A percentile compares a stretch with the other conserved stretches of the same genome.
Evolutionary conservation across 192 early-diverging fungal species (phyloP).

Genomic region (Lobosporangium transversale): DNA sequence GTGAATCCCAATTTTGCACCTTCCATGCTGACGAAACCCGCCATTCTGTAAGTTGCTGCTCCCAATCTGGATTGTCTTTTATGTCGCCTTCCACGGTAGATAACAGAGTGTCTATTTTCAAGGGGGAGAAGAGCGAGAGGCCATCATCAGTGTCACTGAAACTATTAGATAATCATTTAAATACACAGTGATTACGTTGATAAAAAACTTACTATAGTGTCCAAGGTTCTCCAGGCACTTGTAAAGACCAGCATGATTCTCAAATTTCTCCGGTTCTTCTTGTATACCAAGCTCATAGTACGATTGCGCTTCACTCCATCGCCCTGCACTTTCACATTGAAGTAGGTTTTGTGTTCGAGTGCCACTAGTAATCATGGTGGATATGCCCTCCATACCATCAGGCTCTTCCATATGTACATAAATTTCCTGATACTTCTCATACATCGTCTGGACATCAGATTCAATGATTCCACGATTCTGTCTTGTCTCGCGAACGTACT

Average conservation of each 20-base stretch:
- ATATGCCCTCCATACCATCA: conserved; percentile 75
- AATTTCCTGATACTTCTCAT: conserved; percentile 65
- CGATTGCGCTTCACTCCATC: conserved; percentile 73
- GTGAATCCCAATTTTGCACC: conserved; percentile 64
- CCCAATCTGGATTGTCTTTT: conserved; percentile 60
- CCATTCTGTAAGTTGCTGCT: conserved; percentile 54
- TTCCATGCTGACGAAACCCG: conserved; percentile 74
- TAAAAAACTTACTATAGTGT: conserved; percentile 65
- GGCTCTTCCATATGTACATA: conserved; percentile 76
- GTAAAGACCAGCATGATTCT: conserved; percentile 68
- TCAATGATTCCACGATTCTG: conserved; percentile 16
- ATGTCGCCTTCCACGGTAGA: conserved; percentile 23
- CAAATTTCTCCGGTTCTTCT: conserved; percentile 51
- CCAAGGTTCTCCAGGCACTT: conserved; percentile 76
- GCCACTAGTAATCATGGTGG: conserved; percentile 60
- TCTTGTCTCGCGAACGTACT: conserved; percentile 60
- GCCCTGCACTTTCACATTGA: conserved; percentile 68
- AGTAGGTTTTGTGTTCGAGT: conserved; percentile 72
- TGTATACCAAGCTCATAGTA: conserved; percentile 69
- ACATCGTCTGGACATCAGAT: conserved; percentile 38
- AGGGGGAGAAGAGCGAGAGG: too few relatives aligned
- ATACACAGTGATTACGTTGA: too few relatives aligned
- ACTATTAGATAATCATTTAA: too few relatives aligned
- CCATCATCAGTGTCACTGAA: too few relatives aligned
- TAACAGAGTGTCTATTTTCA: conserved; percentile 30